Evolutionary conservation across 23 red algal genomes (phyloP).

Genomic region (Porphyridium purpureum): DNA sequence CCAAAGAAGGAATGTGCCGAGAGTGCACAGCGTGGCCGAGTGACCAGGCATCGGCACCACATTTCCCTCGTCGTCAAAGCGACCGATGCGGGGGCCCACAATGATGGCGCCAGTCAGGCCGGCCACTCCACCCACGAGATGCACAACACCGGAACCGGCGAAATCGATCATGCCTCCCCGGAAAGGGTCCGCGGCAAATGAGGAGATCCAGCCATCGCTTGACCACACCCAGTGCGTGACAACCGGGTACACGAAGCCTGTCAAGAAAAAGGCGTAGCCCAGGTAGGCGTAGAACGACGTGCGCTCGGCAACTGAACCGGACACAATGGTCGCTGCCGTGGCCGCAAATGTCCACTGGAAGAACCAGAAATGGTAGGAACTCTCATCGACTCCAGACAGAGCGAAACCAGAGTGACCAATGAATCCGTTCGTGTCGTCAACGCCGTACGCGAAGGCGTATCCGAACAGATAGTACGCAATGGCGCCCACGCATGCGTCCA

Average conservation of each 20-base stretch:
- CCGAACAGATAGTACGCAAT: slow-evolving; percentile 80
- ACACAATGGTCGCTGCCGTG: slow-evolving; percentile 94
- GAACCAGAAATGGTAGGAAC: slow-evolving; percentile 26
- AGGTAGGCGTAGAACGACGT: slow-evolving; percentile 85
- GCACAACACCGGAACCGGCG: slow-evolving; percentile 83
- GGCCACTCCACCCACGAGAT: slow-evolving; percentile 45
- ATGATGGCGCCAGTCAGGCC: slow-evolving; percentile 69
- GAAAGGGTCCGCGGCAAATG: not conserved
- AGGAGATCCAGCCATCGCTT: slow-evolving; percentile 29
- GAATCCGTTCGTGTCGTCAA: slow-evolving; percentile 35
- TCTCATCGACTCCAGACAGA: slow-evolving; percentile 22
- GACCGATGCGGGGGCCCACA: slow-evolving; percentile 85
- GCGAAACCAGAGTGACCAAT: slow-evolving; percentile 55
- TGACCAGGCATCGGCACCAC: slow-evolving; percentile 85
- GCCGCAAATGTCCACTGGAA: slow-evolving; percentile 93
- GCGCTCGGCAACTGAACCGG: slow-evolving; percentile 73
- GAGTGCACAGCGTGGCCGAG: slow-evolving; percentile 55
- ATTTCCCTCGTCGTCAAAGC: slow-evolving; percentile 82
- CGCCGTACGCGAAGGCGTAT: slow-evolving; percentile 75
- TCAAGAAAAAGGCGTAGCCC: slow-evolving; percentile 75
- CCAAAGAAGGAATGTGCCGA: slow-evolving; percentile 83
- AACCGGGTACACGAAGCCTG: slow-evolving; percentile 84
- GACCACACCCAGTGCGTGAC: slow-evolving; percentile 87
- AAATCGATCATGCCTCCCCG: slow-evolving; percentile 70
- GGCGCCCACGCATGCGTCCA: slow-evolving; percentile 67